phyloP scores from a whole-genome alignment of 495 filamentous ascomycete species.

The Glutinoglossum americanum region DNA sequence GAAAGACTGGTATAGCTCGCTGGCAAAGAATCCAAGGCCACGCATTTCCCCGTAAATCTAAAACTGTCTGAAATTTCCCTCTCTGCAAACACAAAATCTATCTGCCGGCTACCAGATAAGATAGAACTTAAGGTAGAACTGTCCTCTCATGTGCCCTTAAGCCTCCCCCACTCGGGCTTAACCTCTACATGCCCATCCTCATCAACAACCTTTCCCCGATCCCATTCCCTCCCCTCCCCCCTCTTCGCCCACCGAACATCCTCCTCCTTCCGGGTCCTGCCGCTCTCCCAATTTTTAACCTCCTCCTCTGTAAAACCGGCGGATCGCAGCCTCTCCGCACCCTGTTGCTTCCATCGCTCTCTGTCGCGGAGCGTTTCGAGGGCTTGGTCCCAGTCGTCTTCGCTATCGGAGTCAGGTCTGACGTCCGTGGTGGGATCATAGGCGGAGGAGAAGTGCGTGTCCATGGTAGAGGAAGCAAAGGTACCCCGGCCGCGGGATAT shows the following conservation, averaged over 20 bases:
- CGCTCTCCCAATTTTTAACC: constrained; percentile 46
- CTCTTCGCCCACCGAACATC: constrained; percentile 61
- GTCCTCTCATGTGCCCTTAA: too few species aligned
- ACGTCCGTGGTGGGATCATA: constrained; percentile 64
- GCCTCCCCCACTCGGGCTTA: constrained; percentile 17
- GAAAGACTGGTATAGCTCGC: too few species aligned
- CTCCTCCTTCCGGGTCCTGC: constrained; percentile 27
- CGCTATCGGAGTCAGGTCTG: constrained; percentile 25
- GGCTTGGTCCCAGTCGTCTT: constrained; percentile 71
- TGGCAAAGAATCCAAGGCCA: too few species aligned
- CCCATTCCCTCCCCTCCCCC: constrained; percentile 77
- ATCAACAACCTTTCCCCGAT: constrained; percentile 60
- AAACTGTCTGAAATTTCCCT: too few species aligned
- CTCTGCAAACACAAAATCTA: too few species aligned
- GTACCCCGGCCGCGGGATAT: constrained; percentile 60
- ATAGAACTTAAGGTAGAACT: too few species aligned
- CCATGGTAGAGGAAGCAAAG: constrained; percentile 39
- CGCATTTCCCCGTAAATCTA: too few species aligned
- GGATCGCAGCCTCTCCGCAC: constrained; percentile 52
- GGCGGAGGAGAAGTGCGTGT: constrained; percentile 49
- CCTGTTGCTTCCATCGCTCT: constrained; percentile 55
- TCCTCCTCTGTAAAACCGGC: constrained; percentile 65
- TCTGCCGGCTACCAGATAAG: too few species aligned
- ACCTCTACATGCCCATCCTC: constrained; percentile 35
- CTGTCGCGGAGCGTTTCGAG: constrained; percentile 66